Percentiles rank a stretch among this genome's conserved stretches.
phyloP scores from a whole-genome alignment of 1,284 basidiomycete genomes.

The Cryptococcus floricola region DNA sequence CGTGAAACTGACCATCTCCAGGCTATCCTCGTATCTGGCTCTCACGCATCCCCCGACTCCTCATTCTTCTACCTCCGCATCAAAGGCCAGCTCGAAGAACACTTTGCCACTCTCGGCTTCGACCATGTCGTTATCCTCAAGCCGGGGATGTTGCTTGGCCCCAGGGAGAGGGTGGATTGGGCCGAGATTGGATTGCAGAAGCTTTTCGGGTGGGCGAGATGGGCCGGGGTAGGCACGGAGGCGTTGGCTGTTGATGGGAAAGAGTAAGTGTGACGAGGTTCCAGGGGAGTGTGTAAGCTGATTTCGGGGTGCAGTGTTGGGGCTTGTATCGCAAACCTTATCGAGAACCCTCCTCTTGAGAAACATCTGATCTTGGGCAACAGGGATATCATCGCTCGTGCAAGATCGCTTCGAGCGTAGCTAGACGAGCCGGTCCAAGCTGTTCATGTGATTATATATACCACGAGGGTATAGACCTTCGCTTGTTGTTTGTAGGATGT shows the following conservation, averaged over 20 bases:
- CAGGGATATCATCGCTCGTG: conserved; percentile 25
- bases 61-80: conserved; percentile 34
- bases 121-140: conserved; percentile 37
- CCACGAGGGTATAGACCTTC: no score
- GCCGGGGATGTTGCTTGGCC: conserved; percentile 38
- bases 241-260: conserved; percentile 20
- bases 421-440: neutral
- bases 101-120: conserved; percentile 33
- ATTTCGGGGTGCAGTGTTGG: conserved; percentile 25
- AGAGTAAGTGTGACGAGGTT: conserved; percentile 21
- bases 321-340: conserved; percentile 36
- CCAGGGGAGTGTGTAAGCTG: neutral
- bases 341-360: conserved; percentile 25
- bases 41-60: conserved; percentile 20
- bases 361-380: conserved; percentile 23
- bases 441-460: no score
- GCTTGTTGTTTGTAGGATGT: neutral
- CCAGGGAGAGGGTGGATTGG: conserved; percentile 21
- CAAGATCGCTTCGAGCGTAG: conserved; percentile 18
- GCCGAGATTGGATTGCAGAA: conserved; percentile 13
- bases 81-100: conserved; percentile 45
- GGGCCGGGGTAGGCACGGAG: conserved; percentile 19
- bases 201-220: conserved; percentile 15
- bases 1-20: conserved; percentile 3
- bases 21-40: conserved; percentile 42